Evolutionary conservation across 768 basidiomycete species (phyloP), one percentile per base, ranked within the genome.

Genomic region (Mycena rebaudengoi): DNA sequence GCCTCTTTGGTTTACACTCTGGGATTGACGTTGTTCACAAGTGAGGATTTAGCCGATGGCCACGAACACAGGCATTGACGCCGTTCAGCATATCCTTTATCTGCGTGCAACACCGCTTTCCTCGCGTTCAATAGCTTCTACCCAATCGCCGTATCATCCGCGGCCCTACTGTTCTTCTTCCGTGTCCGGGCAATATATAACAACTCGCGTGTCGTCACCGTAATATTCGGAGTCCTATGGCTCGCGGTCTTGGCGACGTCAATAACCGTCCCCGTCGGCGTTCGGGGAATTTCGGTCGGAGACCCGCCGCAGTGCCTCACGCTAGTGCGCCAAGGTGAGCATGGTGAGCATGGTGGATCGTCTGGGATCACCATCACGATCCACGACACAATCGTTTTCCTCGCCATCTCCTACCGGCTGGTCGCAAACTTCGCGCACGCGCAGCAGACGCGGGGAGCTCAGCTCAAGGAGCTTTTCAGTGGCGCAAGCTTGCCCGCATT

Each of bases 301-400:
- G 56, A 70, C 1, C 75, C 75, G 11, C 44, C 67, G 6, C 70
- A 70, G 40, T 77, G 77, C 60, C 50, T 74, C n/a, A 61, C 60
- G 44, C n/a, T n/a, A n/a, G 63, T 62, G 4, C 28, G 43, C 33
- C n/a, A n/a, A n/a, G 52, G 70, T 10, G 30, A 69, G 20, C n/a
- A n/a, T n/a, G n/a, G n/a, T n/a, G 6, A 48, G 18, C 73, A 67
- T 44, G 62, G 66, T 18, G 58, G 60, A 5, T 65, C 70, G n/a
- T 59, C 73, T 12, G 65, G 60, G 0, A 69, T 75, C 43, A 48
- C 62, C 2, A 53, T 67, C 4, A 53, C 74, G 0, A 60, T 77
- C 10, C 58, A 72, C 49, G 77, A 79, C 55, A 76, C 73, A 2
- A 52, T 67, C 28, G 73, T 78, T 13, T 77, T 78, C 53, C 23